These are phyloP conservation scores for Neospora caninum DNA, from an alignment of 169 alveolate genomes.

Conservation along the genomic window DNA sequence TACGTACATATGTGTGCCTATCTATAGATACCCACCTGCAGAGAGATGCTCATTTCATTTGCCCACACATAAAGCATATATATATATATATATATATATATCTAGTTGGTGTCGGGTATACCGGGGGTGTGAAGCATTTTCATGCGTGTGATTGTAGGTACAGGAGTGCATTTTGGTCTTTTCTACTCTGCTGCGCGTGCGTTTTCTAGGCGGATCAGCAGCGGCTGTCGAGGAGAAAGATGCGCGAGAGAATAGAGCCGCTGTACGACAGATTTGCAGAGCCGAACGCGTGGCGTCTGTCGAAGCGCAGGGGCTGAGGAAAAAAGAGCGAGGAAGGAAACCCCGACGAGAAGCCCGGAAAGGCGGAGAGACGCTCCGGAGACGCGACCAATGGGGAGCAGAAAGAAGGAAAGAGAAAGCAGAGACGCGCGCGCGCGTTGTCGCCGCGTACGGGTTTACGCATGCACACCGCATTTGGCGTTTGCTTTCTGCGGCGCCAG, in stretches of 20 bases:
- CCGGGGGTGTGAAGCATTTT: too few species aligned
- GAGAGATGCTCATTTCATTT: too few species aligned
- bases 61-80: neutral
- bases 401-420: neutral
- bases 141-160: too few species aligned
- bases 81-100: neutral
- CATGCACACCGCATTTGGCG: neutral
- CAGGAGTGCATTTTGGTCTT: too few species aligned
- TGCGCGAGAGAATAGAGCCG: constrained; percentile 95
- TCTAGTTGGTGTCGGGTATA: too few species aligned
- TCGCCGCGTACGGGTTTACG: neutral
- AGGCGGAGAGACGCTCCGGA: neutral
- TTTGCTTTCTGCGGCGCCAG: too few species aligned
- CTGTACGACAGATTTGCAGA: constrained; percentile 95
- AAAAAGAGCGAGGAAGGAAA: neutral
- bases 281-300: constrained; percentile 97
- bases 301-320: constrained; percentile 63
- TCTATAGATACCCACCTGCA: neutral
- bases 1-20: neutral
- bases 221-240: constrained; percentile 89
- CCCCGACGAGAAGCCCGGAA: neutral
- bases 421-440: neutral
- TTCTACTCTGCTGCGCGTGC: neutral
- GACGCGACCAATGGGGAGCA: neutral
- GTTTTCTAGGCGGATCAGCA: constrained; percentile 85